A percentile compares a stretch with the other conserved stretches of the same genome.
Conservation (phyloP, 331 rosid species). For the Quercus phellos region DNA sequence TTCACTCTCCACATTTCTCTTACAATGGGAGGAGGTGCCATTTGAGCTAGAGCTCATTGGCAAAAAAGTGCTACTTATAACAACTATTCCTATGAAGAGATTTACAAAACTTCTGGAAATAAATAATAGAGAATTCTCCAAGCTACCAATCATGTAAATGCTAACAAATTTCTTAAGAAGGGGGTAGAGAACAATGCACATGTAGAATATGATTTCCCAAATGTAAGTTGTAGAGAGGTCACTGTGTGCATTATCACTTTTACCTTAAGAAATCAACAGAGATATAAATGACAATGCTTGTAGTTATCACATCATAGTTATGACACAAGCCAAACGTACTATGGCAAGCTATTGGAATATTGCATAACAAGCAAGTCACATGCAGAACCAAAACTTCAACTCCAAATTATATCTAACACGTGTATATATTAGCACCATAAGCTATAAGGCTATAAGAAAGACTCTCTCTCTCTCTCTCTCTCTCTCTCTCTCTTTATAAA, state of each 20-base stretch:
- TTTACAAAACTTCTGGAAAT: background rate
- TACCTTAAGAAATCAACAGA: background rate
- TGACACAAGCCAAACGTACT: background rate
- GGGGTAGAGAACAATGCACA: background rate
- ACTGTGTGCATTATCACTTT: background rate
- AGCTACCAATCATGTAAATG: background rate
- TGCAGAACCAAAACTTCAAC: background rate
- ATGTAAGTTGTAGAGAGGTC: background rate
- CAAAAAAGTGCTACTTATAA: background rate
- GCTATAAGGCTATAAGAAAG: background rate
- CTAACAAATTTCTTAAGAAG: background rate
- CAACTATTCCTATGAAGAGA: background rate
- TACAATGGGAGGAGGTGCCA: too few species aligned
- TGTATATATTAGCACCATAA: background rate
- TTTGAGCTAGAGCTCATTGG: too few species aligned
- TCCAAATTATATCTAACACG: background rate
- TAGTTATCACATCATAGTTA: background rate
- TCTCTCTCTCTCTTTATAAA: background rate
- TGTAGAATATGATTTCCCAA: background rate
- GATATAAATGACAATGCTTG: background rate
- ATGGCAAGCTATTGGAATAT: background rate
- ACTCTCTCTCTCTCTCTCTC: background rate
- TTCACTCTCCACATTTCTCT: too few species aligned
- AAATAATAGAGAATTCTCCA: background rate
- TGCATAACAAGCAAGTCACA: background rate